Evolutionary conservation across 352 stramenopile species (phyloP).

Genomic region (Phytophthora sojae): DNA sequence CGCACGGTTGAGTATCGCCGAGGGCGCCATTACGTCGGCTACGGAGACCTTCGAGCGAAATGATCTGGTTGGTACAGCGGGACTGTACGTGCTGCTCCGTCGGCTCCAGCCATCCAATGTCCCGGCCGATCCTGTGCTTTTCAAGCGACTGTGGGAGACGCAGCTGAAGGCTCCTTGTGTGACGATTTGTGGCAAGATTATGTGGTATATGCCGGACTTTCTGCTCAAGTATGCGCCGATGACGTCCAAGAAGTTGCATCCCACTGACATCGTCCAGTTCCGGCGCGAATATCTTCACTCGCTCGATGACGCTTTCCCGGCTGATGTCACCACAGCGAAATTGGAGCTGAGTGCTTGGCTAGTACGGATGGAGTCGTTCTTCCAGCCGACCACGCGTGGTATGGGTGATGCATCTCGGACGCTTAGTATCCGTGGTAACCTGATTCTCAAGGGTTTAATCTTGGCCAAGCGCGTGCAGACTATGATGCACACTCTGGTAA

Average conservation of each 20-base stretch:
- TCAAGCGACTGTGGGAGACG: constrained; percentile 92
- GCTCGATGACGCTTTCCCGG: constrained; percentile 83
- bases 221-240: constrained; percentile 85
- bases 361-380: constrained; percentile 90
- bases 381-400: constrained; percentile 81
- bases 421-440: constrained; percentile 81
- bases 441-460: constrained; percentile 94
- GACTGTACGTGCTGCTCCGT: constrained; percentile 91
- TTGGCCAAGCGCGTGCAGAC: constrained; percentile 90
- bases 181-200: constrained; percentile 84
- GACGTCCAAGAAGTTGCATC: constrained; percentile 86
- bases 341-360: constrained; percentile 88
- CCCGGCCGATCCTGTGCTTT: constrained; percentile 87
- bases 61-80: constrained; percentile 88
- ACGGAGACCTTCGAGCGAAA: constrained; percentile 91
- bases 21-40: constrained; percentile 81
- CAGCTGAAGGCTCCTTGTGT: constrained; percentile 86
- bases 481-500: constrained; percentile 91
- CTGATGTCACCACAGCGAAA: constrained; percentile 80
- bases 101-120: constrained; percentile 85
- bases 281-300: constrained; percentile 81
- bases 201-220: constrained; percentile 91
- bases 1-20: constrained; percentile 61
- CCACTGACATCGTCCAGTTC: constrained; percentile 78
- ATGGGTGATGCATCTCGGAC: constrained; percentile 78